phyloP scores from a whole-genome alignment of 2,329 filamentous ascomycete species.

The Penicillium sp. region DNA sequence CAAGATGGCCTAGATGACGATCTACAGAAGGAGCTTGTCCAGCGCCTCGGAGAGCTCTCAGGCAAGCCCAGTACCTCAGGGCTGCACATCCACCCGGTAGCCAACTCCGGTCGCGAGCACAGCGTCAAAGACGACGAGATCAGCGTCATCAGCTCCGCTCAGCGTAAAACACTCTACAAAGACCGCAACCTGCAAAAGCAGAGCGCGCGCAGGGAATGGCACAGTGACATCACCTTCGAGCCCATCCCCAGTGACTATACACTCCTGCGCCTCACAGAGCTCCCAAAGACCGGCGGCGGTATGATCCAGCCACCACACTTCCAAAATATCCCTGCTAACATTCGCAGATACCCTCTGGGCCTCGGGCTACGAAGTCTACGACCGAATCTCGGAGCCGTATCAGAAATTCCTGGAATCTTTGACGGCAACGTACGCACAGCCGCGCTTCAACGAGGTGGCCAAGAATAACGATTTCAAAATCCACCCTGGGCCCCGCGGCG shows the following conservation, averaged over 20 bases:
- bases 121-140: conserved; percentile 52
- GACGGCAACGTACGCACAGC: conserved; percentile 39
- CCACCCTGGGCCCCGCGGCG: conserved; percentile 43
- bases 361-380: conserved; percentile 46
- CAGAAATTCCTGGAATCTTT: conserved; percentile 42
- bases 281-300: conserved; percentile 47
- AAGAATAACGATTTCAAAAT: conserved; percentile 32
- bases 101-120: conserved; percentile 51
- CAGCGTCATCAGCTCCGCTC: conserved; percentile 50
- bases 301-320: not conserved
- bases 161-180: conserved; percentile 43
- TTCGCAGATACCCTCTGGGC: conserved; percentile 47
- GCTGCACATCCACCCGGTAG: conserved; percentile 52
- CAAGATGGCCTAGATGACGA: conserved; percentile 53
- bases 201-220: conserved; percentile 45
- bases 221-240: conserved; percentile 55
- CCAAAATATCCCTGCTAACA: not conserved
- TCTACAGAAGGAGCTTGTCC: conserved; percentile 55
- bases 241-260: conserved; percentile 51
- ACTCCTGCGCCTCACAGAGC: conserved; percentile 47
- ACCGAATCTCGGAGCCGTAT: conserved; percentile 41
- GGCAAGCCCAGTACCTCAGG: conserved; percentile 50
- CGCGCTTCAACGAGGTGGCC: conserved; percentile 31
- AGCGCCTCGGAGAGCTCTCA: conserved; percentile 50
- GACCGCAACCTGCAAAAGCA: conserved; percentile 35